These are phyloP conservation scores for Micractinium sp. DNA, from an alignment of 139 green algal genomes.

Conservation along the genomic window DNA sequence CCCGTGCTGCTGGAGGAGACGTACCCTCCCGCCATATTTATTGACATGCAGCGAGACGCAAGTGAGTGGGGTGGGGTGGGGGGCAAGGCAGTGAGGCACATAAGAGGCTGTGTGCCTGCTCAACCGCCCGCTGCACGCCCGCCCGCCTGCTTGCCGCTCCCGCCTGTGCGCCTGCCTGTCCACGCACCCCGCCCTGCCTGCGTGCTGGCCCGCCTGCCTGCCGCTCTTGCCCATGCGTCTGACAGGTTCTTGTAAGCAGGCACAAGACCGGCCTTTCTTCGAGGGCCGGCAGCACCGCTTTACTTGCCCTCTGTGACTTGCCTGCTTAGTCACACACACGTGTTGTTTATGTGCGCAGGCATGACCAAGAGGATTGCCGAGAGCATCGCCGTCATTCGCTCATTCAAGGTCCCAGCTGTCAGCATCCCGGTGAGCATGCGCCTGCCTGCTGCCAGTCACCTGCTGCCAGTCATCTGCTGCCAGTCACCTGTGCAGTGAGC, in stretches of 20 bases:
- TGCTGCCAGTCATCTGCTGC: too few species aligned
- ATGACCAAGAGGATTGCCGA: conserved; percentile 1
- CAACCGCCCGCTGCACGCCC: neutral
- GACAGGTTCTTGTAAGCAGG: too few species aligned
- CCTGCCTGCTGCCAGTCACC: too few species aligned
- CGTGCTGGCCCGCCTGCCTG: neutral
- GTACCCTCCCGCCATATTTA: conserved; percentile 5
- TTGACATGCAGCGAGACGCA: conserved; percentile 10
- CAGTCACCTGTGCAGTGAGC: too few species aligned
- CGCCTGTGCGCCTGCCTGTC: neutral
- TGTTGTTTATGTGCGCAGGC: neutral
- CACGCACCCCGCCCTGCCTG: neutral
- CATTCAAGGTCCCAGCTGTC: neutral
- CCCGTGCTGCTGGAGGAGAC: neutral
- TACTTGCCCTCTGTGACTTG: too few species aligned
- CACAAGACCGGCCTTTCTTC: too few species aligned
- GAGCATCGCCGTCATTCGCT: neutral
- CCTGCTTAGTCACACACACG: too few species aligned
- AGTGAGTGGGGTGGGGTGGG: neutral
- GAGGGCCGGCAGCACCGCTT: neutral
- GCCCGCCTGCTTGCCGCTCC: neutral
- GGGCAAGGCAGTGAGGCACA: neutral
- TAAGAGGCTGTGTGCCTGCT: neutral
- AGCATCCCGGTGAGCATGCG: conserved; percentile 14
- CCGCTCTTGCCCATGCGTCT: too few species aligned